Conservation (phyloP, 2,329 filamentous ascomycete genomes). For the Aureobasidium musti region DNA sequence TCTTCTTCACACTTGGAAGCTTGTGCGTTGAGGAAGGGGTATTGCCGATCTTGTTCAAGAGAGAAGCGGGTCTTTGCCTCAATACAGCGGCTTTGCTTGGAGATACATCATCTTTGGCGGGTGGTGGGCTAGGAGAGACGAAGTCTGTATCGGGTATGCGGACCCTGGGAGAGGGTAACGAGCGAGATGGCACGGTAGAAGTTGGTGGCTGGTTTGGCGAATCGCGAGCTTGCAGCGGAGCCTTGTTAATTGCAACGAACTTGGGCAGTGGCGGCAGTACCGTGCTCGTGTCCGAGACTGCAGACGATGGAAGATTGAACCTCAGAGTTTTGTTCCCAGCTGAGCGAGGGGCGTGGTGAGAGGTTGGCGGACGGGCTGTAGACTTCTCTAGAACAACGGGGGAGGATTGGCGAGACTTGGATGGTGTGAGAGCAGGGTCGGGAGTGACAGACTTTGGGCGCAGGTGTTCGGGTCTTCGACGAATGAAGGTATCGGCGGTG, state of each 20-base stretch:
- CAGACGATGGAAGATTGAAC: constrained; percentile 13
- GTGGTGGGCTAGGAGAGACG: constrained; percentile 10
- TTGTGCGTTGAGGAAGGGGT: background rate
- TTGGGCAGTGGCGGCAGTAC: constrained; percentile 5
- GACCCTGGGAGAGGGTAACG: background rate
- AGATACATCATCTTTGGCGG: background rate
- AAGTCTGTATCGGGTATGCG: constrained; percentile 10
- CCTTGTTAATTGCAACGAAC: background rate
- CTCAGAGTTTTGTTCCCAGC: background rate
- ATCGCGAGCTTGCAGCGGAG: background rate
- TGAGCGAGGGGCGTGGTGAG: background rate
- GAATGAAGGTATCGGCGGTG: constrained; percentile 21
- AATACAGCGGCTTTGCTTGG: background rate
- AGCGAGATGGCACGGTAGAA: constrained; percentile 1
- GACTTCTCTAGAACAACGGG: background rate
- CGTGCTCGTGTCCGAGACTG: background rate
- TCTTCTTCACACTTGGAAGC: constrained; percentile 4
- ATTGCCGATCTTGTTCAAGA: constrained; percentile 2
- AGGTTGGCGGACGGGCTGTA: background rate
- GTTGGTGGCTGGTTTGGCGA: background rate
- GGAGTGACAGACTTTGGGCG: constrained; percentile 23
- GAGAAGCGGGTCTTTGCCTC: constrained; percentile 8
- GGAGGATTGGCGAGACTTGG: background rate
- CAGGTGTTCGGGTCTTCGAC: constrained; percentile 18
- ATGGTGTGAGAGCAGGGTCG: constrained; percentile 26